Evolutionary conservation across 139 green algal genomes (phyloP), one percentile per base, ranked within the genome.

Genomic region (Coelastrella sp.): DNA sequence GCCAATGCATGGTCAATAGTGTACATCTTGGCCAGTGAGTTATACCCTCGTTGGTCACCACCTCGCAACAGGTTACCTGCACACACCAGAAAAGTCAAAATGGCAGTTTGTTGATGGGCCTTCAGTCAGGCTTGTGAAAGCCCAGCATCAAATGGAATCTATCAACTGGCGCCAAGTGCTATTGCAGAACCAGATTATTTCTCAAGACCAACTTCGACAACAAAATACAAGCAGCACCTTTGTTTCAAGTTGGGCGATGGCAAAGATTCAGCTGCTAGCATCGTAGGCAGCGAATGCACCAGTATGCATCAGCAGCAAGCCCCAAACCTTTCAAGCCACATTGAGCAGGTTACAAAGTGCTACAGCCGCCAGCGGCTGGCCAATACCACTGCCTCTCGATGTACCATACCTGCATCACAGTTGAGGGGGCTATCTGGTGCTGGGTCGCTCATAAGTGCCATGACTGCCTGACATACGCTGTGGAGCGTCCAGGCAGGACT

Each of bases 401-500:
- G 6, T 80, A 54, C 7, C 93, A 3, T 82, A 96, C 94, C 94
- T 17, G 96, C 96, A 92, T 99, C 97, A 73, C 98, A 99, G 94
- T 99, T 99, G 6, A 99, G 92, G 0, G 98, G 98, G 87, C 92
- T 97, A 94, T 99, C 97, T 16, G 98, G 89, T 16, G 97, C 98
- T 5, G 98, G 94, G 58, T 96, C 96, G 13, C 92, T 95, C 89
- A 99, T 94, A 13, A 99, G 94, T 10, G 97, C 96, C 79, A 98
- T 83, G 0, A 99, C 94, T 17, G 97, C 98, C 73, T 98, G 97
- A 90, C 97, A 99, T 47, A 99, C 95, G 6, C 94, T 96, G 78
- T 97, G 95, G 71, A 99, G 92, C 8, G 98, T 99, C 98, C 98
- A 99, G 0, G 98, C 98, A 4, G 98, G 98, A 88, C 95, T 98